Conservation (phyloP, 352 stramenopile genomes). For the Thraustochytrium sp. region DNA sequence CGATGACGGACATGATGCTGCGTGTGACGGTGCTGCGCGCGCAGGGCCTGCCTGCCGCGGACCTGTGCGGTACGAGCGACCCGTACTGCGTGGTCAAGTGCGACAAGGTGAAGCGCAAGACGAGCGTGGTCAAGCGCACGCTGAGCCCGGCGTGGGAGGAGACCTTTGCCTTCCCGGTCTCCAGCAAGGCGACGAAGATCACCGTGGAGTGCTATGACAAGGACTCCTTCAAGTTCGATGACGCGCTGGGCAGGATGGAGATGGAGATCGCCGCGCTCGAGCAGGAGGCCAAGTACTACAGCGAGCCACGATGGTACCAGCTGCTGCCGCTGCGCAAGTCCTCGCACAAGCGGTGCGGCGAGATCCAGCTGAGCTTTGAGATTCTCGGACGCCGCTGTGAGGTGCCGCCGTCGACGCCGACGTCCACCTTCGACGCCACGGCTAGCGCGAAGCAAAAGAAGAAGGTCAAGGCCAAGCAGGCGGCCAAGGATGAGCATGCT, state of each 20-base stretch:
- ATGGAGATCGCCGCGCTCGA: neutral
- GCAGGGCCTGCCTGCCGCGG: neutral
- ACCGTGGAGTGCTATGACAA: conserved; percentile 30
- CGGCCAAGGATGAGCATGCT: too few species aligned
- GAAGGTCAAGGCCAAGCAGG: too few species aligned
- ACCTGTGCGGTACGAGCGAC: conserved; percentile 33
- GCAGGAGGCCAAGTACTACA: neutral
- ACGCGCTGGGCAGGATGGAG: conserved; percentile 14
- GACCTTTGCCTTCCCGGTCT: conserved; percentile 6
- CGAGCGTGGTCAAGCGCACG: neutral
- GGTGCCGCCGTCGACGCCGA: neutral
- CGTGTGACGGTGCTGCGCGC: neutral
- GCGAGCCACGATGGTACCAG: conserved; percentile 5
- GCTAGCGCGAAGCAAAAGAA: too few species aligned
- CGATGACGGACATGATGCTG: neutral
- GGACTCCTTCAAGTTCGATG: conserved; percentile 36
- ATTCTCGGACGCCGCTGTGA: neutral
- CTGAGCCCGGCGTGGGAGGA: conserved; percentile 36
- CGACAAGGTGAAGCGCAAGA: neutral
- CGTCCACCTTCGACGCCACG: neutral
- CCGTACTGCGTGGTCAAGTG: conserved; percentile 26
- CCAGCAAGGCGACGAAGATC: neutral
- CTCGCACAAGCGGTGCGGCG: neutral
- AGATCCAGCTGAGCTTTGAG: neutral
- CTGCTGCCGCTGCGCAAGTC: neutral